Evolutionary conservation across 352 stramenopile genomes (phyloP).

Genomic region (Globisporangium canariense): DNA sequence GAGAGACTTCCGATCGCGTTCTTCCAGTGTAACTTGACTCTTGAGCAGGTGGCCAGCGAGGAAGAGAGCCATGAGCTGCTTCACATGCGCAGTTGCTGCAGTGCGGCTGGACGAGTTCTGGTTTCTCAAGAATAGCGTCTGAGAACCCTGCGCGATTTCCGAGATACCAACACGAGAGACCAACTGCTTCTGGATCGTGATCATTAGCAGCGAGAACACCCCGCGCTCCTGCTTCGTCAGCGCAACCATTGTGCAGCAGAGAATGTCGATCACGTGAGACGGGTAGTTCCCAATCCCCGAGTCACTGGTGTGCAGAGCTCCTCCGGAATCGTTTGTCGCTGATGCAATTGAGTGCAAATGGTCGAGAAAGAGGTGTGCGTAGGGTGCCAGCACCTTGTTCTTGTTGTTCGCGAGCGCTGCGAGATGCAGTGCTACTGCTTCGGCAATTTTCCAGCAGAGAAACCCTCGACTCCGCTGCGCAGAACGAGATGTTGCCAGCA

Average conservation of each 20-base stretch:
- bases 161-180: slow-evolving; percentile 32
- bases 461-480: slow-evolving; percentile 31
- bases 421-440: slow-evolving; percentile 46
- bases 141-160: slow-evolving; percentile 18
- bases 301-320: background rate
- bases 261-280: slow-evolving; percentile 51
- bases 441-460: slow-evolving; percentile 65
- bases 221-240: slow-evolving; percentile 63
- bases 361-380: slow-evolving; percentile 72
- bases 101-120: slow-evolving; percentile 14
- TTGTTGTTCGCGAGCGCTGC: slow-evolving; percentile 39
- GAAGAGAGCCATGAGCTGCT: slow-evolving; percentile 81
- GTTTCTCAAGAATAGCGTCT: slow-evolving; percentile 20
- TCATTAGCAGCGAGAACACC: slow-evolving; percentile 76
- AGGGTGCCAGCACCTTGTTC: slow-evolving; percentile 40
- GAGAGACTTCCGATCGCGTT: slow-evolving; percentile 54
- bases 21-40: slow-evolving; percentile 48
- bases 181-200: slow-evolving; percentile 84
- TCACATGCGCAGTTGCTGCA: slow-evolving; percentile 39
- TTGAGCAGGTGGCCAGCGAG: slow-evolving; percentile 62
- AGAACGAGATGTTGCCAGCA: slow-evolving; percentile 33
- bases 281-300: slow-evolving; percentile 37
- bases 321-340: slow-evolving; percentile 23
- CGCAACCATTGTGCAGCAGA: slow-evolving; percentile 69
- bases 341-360: slow-evolving; percentile 70